Conservation (phyloP, 768 basidiomycete species). For the Lactarius hatsudake region DNA sequence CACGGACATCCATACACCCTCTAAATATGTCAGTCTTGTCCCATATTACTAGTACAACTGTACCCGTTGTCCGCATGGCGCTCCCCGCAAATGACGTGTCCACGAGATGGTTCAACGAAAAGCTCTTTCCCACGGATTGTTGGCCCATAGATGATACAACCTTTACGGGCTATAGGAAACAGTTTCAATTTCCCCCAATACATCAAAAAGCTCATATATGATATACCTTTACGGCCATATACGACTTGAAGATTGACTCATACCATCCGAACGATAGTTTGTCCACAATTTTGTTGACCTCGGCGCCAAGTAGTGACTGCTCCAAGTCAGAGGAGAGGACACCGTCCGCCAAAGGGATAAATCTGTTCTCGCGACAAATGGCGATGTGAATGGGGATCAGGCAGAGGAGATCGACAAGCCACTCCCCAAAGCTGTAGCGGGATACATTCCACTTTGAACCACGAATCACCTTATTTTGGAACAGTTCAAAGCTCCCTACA, state of each 20-base stretch:
- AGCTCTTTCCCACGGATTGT: background rate
- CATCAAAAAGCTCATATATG: no score
- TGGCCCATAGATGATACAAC: background rate
- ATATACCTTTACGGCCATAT: conserved; percentile 40
- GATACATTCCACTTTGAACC: conserved; percentile 11
- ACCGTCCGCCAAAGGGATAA: conserved; percentile 58
- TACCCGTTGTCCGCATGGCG: conserved; percentile 57
- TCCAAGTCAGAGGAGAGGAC: conserved; percentile 49
- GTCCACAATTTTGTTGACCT: conserved; percentile 54
- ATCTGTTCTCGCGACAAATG: conserved; percentile 54
- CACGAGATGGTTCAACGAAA: background rate
- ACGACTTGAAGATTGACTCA: conserved; percentile 58
- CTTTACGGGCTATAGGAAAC: conserved; percentile 45
- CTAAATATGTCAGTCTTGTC: conserved; percentile 26
- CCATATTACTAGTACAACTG: no score
- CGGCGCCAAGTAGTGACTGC: conserved; percentile 53
- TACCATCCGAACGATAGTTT: conserved; percentile 59
- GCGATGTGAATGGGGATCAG: conserved; percentile 37
- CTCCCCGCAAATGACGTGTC: background rate
- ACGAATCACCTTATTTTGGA: conserved; percentile 23
- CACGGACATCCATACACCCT: conserved; percentile 63
- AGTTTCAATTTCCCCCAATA: no score
- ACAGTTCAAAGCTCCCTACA: conserved; percentile 29
- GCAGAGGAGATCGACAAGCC: conserved; percentile 58
- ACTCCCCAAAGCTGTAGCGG: conserved; percentile 48